Conservation (phyloP, 2,329 filamentous ascomycete species). For the Phialophora expanda region DNA sequence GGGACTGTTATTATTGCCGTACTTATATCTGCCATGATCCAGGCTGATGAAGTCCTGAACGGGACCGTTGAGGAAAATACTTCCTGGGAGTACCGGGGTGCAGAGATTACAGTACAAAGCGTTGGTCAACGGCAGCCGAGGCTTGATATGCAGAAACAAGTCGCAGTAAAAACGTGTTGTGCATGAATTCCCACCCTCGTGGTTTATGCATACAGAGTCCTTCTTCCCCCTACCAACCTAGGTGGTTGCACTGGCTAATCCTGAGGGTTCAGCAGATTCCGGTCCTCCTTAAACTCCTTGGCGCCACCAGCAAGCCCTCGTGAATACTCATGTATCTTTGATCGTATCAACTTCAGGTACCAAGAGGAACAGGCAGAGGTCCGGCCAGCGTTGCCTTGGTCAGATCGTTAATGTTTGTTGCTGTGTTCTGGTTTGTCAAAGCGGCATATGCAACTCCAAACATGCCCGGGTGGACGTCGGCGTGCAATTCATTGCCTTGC, state of each 20-base stretch:
- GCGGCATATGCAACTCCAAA: conserved; percentile 37
- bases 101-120: too few relatives aligned
- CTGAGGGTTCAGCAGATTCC: background rate
- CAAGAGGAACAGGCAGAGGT: conserved; percentile 30
- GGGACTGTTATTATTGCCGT: too few relatives aligned
- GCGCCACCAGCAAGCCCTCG: conserved; percentile 11
- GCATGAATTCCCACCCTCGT: conserved; percentile 10
- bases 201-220: conserved; percentile 7
- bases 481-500: conserved; percentile 26
- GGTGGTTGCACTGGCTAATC: conserved; percentile 3
- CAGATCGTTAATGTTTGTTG: conserved; percentile 31
- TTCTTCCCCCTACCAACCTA: background rate
- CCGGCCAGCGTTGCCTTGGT: conserved; percentile 30
- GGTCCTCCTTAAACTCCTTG: conserved; percentile 12
- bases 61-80: too few relatives aligned
- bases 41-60: too few relatives aligned
- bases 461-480: conserved; percentile 35
- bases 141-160: background rate
- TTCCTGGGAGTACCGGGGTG: too few relatives aligned
- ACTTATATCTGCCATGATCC: too few relatives aligned
- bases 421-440: conserved; percentile 36
- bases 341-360: background rate
- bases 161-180: background rate
- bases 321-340: conserved; percentile 12
- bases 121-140: too few relatives aligned